These are phyloP conservation scores for Aspergillus pseudoterreus DNA, from an alignment of 2,329 filamentous ascomycete genomes.

Conservation along the genomic window DNA sequence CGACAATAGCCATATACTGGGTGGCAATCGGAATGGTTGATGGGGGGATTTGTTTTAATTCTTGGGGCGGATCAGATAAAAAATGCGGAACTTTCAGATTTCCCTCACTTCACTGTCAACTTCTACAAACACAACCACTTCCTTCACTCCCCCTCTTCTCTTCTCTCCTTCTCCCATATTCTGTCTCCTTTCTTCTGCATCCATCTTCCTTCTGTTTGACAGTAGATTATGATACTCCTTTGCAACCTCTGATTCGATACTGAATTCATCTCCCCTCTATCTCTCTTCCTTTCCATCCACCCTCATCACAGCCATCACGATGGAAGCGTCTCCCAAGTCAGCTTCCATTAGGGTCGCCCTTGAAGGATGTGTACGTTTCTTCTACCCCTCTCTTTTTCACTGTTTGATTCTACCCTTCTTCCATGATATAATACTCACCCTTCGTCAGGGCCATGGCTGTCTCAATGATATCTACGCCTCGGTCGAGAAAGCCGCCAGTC, in stretches of 20 bases:
- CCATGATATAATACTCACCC: constrained; percentile 9
- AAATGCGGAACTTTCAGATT: constrained; percentile 5
- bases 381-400: neutral
- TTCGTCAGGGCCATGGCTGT: constrained; percentile 75
- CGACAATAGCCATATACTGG: neutral
- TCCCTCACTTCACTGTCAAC: constrained; percentile 7
- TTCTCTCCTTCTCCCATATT: neutral
- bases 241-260: neutral
- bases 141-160: neutral
- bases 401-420: neutral
- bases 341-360: constrained; percentile 66
- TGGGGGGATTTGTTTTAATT: neutral
- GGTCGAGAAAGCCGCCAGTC: constrained; percentile 63
- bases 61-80: constrained; percentile 6
- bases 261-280: too few relatives aligned
- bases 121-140: constrained; percentile 5
- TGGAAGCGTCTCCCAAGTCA: constrained; percentile 7
- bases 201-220: neutral
- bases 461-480: constrained; percentile 88
- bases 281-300: too few relatives aligned
- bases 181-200: neutral
- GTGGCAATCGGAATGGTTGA: neutral
- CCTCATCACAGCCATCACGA: constrained; percentile 1
- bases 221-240: neutral
- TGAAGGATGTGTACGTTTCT: constrained; percentile 72